Base-by-base conservation (phyloP, 2,329 filamentous ascomycete species). In the Aspergillus jensenii region DNA sequence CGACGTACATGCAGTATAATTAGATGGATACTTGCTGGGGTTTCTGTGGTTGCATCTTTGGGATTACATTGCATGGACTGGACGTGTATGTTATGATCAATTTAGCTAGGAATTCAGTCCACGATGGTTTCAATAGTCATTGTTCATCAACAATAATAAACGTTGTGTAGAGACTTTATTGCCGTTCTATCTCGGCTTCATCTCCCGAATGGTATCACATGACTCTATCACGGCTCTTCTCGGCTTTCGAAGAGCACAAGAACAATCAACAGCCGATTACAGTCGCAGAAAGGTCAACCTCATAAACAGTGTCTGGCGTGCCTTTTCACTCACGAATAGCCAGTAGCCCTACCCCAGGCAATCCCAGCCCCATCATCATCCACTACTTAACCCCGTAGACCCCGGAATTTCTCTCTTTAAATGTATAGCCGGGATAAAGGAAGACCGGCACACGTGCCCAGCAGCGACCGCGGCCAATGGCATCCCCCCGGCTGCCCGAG, bases 1-100 rank as follows among this genome's bases (percentile, higher is more conserved):
- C 95, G 50, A 92, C 90, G 62, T 99, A 99, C 81, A 95, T 95
- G 85, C 95, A 98, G 81, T 99, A 99, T 84, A 99, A 99, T 79
- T 98, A 96, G 74, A 68, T n/a, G 23, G 27, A 37, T 37, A n/a
- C 40, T 43, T 43, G n/a, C 40, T 43, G 17, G 9, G 27, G 45
- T n/a, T 48, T 19, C 43, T 45, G 43, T 45, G 6, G 8, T 61
- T 64, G 60, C 61, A 66, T 62, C 52, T 54, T 63, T 52, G 51
- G 57, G 45, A 12, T 61, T 69, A 58, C 55, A 63, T 67, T 62
- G 71, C 64, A 61, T 61, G 65, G 65, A 65, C 67, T 61, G 65
- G 66, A 67, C 72, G 67, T 74, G 59, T 65, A 73, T 37, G 35
- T 37, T 37, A 37, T 67, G 68, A 73, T 69, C 66, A 37, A 69